These are phyloP conservation scores for Terana coerulea DNA, from an alignment of 768 basidiomycete genomes.

Conservation along the genomic window DNA sequence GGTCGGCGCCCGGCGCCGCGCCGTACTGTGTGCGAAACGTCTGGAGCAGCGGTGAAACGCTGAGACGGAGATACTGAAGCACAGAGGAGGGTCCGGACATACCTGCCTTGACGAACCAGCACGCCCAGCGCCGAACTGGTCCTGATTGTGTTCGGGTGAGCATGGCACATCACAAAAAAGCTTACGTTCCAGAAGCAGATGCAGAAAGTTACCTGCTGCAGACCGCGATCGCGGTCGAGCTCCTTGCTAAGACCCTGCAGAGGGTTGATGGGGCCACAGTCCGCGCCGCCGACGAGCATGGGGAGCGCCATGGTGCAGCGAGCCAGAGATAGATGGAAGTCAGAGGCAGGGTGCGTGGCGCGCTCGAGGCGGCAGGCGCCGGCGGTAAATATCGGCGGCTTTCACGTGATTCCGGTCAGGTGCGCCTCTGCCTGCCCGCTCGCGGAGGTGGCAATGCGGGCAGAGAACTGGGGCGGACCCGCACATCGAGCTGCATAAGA, in stretches of 20 bases:
- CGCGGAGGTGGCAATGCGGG: too few relatives aligned
- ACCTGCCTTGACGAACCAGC: conserved; percentile 66
- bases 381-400: background rate
- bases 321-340: conserved; percentile 4
- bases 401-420: conserved; percentile 8
- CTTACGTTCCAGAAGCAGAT: background rate
- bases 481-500: too few relatives aligned
- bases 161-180: background rate
- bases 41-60: conserved; percentile 30
- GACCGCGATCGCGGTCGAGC: conserved; percentile 74
- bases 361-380: background rate
- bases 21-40: conserved; percentile 54
- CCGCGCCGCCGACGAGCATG: conserved; percentile 70
- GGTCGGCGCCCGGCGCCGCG: conserved; percentile 40
- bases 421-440: background rate
- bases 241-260: conserved; percentile 75
- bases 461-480: too few relatives aligned
- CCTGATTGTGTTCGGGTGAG: conserved; percentile 42
- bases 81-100: conserved; percentile 16
- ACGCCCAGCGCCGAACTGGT: conserved; percentile 60
- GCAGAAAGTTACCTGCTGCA: conserved; percentile 59
- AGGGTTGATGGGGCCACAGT: conserved; percentile 85
- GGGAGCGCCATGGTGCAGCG: conserved; percentile 76
- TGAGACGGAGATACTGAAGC: background rate
- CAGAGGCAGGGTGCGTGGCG: background rate